Evolutionary conservation across 768 basidiomycete genomes (phyloP), one percentile per base, ranked within the genome.

Genomic region (Mycena amicta): DNA sequence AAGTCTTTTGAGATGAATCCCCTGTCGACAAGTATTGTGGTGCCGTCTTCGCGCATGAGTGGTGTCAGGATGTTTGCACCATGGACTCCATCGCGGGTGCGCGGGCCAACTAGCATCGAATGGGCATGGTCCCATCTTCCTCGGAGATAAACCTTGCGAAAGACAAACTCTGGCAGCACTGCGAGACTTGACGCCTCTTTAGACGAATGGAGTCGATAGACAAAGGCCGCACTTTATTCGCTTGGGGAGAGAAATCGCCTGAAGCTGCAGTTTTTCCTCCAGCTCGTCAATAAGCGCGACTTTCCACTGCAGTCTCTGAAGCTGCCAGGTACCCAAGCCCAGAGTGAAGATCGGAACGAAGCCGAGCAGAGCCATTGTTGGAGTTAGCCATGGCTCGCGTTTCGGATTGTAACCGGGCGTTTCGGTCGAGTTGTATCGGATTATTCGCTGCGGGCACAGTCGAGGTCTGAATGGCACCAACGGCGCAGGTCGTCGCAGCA

Each of bases 261-360:
- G 85, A 16, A 89, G 79, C 61, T 89, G 82, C 31, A 98, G 75
- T 74, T 97, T 96, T 72, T 92, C 87, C 70, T 97, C 90, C 31
- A 98, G 80, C 67, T 98, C 92, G 63, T 97, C 92, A 61, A 98
- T 98, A 51, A 99, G 80, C 52, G 85, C 84, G 45, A 96, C 78
- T 74, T 99, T 99, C 97, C 97, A 99, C 71, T 92, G 84, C 28
- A 98, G 82, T 49, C 97, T 85, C 66, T 92, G 84, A 29, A 99
- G 77, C 74, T 99, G 97, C 96, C 96, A 98, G 20, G 86, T 84
- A 18, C 97, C 96, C 60, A 99, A 77, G 16, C 82, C 89, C 64
- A 95, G 93, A 0, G 94, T 93, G 69, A 97, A 87, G 59, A 98
- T 76, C 1, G 97, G 97, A 55, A 97, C 90, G 64, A 90, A 82